phyloP scores from a whole-genome alignment of 1,284 basidiomycete species.

The Marasmius fiardii region DNA sequence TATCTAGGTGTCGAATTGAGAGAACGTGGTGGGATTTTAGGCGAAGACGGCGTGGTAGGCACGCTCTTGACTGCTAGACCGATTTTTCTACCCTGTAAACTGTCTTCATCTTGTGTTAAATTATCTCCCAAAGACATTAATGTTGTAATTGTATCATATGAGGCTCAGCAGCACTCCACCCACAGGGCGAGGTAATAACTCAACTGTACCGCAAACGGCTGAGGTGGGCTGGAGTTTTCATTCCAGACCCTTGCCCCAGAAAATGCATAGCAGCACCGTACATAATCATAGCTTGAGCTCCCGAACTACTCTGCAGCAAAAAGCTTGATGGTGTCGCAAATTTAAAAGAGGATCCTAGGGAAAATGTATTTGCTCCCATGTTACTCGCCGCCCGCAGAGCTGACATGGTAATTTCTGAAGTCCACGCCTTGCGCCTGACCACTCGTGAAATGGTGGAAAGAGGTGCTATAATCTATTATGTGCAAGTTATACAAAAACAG shows the following conservation, averaged over 20 bases:
- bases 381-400: not conserved
- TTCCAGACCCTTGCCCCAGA: no score
- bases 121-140: no score
- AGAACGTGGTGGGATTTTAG: not conserved
- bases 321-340: not conserved
- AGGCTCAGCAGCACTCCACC: no score
- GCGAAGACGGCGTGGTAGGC: not conserved
- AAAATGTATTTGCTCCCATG: not conserved
- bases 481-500: not conserved
- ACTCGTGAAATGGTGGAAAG: conserved; percentile 16
- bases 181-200: no score
- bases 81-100: no score
- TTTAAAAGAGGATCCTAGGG: not conserved
- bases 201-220: no score
- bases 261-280: no score
- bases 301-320: not conserved
- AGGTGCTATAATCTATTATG: conserved; percentile 17
- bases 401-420: not conserved
- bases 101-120: no score
- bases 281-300: no score
- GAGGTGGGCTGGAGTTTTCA: no score
- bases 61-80: no score
- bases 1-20: not conserved
- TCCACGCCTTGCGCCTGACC: conserved; percentile 9
- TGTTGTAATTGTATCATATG: no score